Evolutionary conservation across 371 early-diverging fungal genomes (phyloP), one percentile per base, ranked within the genome.

Genomic region (Parasitella parasitica): DNA sequence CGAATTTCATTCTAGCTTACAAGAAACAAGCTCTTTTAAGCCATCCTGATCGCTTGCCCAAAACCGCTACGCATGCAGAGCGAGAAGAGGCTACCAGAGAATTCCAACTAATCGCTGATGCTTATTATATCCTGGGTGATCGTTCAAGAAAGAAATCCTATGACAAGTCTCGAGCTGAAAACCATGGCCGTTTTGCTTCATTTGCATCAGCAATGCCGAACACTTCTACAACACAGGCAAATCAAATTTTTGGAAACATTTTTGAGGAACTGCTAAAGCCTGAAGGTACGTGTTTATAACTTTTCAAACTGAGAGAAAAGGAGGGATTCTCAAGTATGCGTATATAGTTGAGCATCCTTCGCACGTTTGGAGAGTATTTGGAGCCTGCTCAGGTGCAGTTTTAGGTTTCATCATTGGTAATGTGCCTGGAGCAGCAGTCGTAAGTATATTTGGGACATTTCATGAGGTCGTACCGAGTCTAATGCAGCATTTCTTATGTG

Each of bases 71-170:
- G 38, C 83, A 84, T 49, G 54, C 70, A 16, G 91, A 87, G 39
- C 77, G 84, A 36, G 84, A 86, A 64, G 86, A 89, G 72, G 90
- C 88, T 73, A 88, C 89, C 6, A 81, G 82, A 50, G 76, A 83
- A 55, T 96, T 95, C 74, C 94, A 95, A 69, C 67, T 82, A 8
- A 61, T 97, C 8, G 87, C 89, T 2, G 80, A 83, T 43, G 94
- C 91, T 7, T 97, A 97, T 79, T 71, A 86, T 18, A 82, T 95
- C 3, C 80, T 98, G 28, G 81, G 84, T 13, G 92, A 95, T 68
- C 68, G 82, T 0, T 75, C 77, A 38, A 78, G 90, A 53, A 82
- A 94, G 57, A 66, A 74, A 16, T 63, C 80, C 7, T 97, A 97
- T 72, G 98, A 97, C 69, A 69, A 67, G 32, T 87, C 91, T 0